Evolutionary conservation across 2,329 filamentous ascomycete genomes (phyloP), one percentile per base, ranked within the genome.

Genomic region (Didymella keratinophila): DNA sequence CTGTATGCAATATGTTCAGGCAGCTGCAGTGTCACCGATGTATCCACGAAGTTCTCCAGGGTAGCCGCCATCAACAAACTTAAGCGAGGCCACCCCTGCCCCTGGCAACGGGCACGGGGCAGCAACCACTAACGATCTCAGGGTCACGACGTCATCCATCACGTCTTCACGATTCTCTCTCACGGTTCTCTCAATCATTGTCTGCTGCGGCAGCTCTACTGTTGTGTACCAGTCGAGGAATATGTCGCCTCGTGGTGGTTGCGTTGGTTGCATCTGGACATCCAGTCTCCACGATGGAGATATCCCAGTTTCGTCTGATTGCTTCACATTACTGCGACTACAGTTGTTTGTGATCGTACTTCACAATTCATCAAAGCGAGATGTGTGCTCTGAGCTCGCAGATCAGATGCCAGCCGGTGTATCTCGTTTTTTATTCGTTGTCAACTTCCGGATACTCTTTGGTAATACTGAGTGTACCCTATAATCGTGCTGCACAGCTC

Each of bases 31-130:
- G 57, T 60, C 37, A 60, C 52, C 48, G 56, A 27, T 56, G 57
- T 47, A 47, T 36, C 52, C 57, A 48, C 41, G 56, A 58, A 58
- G 56, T 58, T 54, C 56, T 43, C 41, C 41, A 43, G 41, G 50
- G 56, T 42, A 50, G 56, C 56, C 12, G 56, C 47, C 54, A 62
- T 71, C 71, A 72, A 73, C 66, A 72, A 72, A 69, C 62, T 62
- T 66, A 61, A 62, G 57, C 66, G 60, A 52, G 60, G 60, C 56
- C 58, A 61, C 62, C 60, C 65, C 32, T 54, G 50, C 61, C 60
- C 64, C 51, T 67, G 64, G 68, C 70, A 73, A 73, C 70, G 50
- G 52, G 65, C 67, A 63, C 61, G 10, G 63, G 44, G 66, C 62
- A 58, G n/a, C 21, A 46, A 45, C 49, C 50, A 45, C 45, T 39